phyloP scores from a whole-genome alignment of 2,329 filamentous ascomycete genomes.

The Venturia oleaginea region DNA sequence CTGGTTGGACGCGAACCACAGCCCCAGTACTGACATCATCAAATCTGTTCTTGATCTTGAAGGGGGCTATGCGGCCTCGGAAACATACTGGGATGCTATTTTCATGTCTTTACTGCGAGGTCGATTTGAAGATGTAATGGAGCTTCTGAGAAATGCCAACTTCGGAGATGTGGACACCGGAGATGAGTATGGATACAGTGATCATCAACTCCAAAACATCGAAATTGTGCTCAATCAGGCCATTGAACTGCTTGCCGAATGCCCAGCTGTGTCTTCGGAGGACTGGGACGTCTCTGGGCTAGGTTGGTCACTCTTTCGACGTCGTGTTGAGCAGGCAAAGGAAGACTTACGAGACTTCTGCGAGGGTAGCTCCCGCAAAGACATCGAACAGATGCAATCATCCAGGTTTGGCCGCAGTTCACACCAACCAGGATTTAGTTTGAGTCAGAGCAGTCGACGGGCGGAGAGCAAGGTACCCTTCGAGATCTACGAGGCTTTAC shows the following conservation, averaged over 20 bases:
- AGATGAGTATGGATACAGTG: slow-evolving; percentile 58
- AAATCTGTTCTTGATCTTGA: slow-evolving; percentile 53
- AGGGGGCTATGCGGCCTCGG: slow-evolving; percentile 67
- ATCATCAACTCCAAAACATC: slow-evolving; percentile 68
- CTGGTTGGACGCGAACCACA: slow-evolving; percentile 72
- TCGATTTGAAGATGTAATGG: slow-evolving; percentile 56
- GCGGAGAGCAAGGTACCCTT: slow-evolving; percentile 83
- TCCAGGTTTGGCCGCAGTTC: slow-evolving; percentile 28
- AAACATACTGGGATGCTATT: slow-evolving; percentile 79
- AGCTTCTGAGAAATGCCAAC: slow-evolving; percentile 62
- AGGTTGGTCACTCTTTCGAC: slow-evolving; percentile 78
- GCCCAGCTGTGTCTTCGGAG: slow-evolving; percentile 54
- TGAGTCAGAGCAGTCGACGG: slow-evolving; percentile 58
- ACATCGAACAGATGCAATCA: slow-evolving; percentile 27
- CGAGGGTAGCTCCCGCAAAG: slow-evolving; percentile 56
- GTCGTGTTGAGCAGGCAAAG: slow-evolving; percentile 59
- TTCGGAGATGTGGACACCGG: slow-evolving; percentile 63
- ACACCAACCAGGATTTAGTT: slow-evolving; percentile 46
- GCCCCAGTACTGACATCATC: slow-evolving; percentile 59
- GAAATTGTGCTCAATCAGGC: slow-evolving; percentile 61
- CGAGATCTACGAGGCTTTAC: slow-evolving; percentile 79
- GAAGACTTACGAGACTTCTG: slow-evolving; percentile 68
- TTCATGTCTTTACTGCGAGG: slow-evolving; percentile 67
- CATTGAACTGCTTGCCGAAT: slow-evolving; percentile 60
- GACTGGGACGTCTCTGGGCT: slow-evolving; percentile 78